Evolutionary conservation across 768 basidiomycete genomes (phyloP).

Genomic region (Hygrophoropsis aurantiaca): DNA sequence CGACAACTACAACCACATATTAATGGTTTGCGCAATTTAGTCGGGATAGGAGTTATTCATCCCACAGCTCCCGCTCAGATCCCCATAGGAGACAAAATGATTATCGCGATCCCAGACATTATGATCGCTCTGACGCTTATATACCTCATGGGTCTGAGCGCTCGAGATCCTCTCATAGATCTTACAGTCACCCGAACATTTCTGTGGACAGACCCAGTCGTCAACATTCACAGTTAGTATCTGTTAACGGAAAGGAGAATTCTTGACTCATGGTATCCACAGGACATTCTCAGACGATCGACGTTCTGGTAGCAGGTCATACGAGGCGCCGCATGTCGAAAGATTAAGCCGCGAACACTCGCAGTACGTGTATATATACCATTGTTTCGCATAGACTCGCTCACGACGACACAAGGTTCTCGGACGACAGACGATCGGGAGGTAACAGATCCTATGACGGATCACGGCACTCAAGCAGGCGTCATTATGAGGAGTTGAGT

Average conservation of each 20-base stretch:
- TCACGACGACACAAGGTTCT: constrained; percentile 13
- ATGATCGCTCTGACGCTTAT: constrained; percentile 12
- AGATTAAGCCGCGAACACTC: too few species aligned
- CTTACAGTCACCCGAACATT: constrained; percentile 17
- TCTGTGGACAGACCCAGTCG: constrained; percentile 10
- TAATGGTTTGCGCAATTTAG: constrained; percentile 6
- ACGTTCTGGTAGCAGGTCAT: too few species aligned
- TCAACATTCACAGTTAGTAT: too few species aligned
- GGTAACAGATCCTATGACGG: constrained; percentile 14
- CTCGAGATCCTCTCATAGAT: constrained; percentile 26
- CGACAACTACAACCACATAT: constrained; percentile 11
- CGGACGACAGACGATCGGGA: constrained; percentile 26
- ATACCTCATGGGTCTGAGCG: constrained; percentile 15
- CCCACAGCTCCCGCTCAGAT: constrained; percentile 20
- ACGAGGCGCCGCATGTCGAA: too few species aligned
- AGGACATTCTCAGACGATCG: too few species aligned
- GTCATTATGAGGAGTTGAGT: constrained; percentile 18
- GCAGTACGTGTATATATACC: neutral
- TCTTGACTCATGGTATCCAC: too few species aligned
- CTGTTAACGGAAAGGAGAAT: too few species aligned
- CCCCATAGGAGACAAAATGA: constrained; percentile 22
- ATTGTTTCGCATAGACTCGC: constrained; percentile 7
- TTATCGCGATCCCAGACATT: constrained; percentile 16
- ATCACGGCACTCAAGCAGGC: constrained; percentile 14
- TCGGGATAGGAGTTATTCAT: constrained; percentile 24